These are phyloP conservation scores for Syzygium oleosum DNA, from an alignment of 345 rosid species.

Conservation along the genomic window DNA sequence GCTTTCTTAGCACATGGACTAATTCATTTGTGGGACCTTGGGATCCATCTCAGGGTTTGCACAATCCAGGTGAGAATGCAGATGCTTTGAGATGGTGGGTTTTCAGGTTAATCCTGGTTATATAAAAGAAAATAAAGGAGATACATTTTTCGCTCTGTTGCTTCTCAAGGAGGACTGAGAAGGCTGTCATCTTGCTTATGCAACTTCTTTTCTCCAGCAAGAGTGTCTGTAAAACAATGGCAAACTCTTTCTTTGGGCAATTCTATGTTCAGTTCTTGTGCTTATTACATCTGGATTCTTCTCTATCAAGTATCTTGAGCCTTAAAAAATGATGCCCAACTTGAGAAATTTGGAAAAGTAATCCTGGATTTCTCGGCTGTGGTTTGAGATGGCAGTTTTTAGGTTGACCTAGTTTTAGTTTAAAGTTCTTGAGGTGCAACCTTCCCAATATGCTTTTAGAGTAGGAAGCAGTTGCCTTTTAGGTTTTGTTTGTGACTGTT, in stretches of 20 bases:
- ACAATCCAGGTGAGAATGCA: constrained; percentile 79
- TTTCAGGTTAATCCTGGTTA: not conserved
- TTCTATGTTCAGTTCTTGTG: not conserved
- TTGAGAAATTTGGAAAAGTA: not conserved
- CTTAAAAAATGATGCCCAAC: not conserved
- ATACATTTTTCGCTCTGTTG: not conserved
- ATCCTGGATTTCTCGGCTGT: not conserved
- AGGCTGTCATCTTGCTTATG: not conserved
- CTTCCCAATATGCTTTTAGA: not conserved
- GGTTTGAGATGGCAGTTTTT: not conserved
- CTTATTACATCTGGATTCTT: not conserved
- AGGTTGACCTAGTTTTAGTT: not conserved
- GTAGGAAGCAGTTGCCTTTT: not conserved
- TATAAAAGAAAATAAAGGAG: not conserved
- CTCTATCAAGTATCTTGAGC: not conserved
- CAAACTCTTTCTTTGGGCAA: not conserved
- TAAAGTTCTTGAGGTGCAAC: not conserved
- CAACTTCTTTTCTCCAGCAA: not conserved
- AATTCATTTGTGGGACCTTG: constrained; percentile 99
- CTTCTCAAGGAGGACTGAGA: not conserved
- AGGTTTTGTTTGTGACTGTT: not conserved
- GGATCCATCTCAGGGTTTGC: constrained; percentile 99
- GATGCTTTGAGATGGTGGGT: not conserved
- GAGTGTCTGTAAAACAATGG: not conserved
- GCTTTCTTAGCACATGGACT: constrained; percentile 89